Base-by-base conservation (phyloP, 2,329 filamentous ascomycete species). In the Pseudogymnoascus sp. region DNA sequence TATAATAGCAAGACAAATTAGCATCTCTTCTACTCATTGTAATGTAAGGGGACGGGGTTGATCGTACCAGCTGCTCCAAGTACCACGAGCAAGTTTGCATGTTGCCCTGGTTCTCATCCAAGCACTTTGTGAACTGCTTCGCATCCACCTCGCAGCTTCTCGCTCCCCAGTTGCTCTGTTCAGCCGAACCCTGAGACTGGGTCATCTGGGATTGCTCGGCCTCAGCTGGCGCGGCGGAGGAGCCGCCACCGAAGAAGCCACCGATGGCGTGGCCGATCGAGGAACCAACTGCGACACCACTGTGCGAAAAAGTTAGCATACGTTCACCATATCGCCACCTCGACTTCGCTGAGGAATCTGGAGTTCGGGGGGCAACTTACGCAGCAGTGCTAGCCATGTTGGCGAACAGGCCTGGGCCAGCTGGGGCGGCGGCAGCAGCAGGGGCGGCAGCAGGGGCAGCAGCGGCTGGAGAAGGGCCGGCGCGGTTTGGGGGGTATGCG, bases 71-170 rank as follows among this genome's bases (percentile, higher is more conserved):
- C 84, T 99, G 93, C 77, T 99, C 95, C 72, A 99, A 80, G 78
- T 99, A 99, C 93, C 93, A 99, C 70, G 90, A 89, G 81, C 95
- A 99, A 75, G 97, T 96, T 75, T 89, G 88, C 88, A 99, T 87
- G 79, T 95, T 92, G 70, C 95, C 95, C 75, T 87, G 81, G 78
- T 99, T 89, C 74, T 97, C 90, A 77, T 97, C 93, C 88, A 99
- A 89, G 83, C 95, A 99, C 80, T 88, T 89, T 73, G 91, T 93
- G 83, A 99, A 97, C 78, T 84, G 86, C 78, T 87, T 86, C 63
- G 92, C 87, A 71, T 95, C 91, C 63, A 82, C 85, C 68, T 86
- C 86, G 80, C 95, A 99, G 76, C 89, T 89, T 77, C 78, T 82
- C 74, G 78, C 76, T 73, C 78, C 81, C 76, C 80, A 80, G 76